These are phyloP conservation scores for Choiromyces venosus DNA, from an alignment of 495 filamentous ascomycete genomes.

Conservation along the genomic window DNA sequence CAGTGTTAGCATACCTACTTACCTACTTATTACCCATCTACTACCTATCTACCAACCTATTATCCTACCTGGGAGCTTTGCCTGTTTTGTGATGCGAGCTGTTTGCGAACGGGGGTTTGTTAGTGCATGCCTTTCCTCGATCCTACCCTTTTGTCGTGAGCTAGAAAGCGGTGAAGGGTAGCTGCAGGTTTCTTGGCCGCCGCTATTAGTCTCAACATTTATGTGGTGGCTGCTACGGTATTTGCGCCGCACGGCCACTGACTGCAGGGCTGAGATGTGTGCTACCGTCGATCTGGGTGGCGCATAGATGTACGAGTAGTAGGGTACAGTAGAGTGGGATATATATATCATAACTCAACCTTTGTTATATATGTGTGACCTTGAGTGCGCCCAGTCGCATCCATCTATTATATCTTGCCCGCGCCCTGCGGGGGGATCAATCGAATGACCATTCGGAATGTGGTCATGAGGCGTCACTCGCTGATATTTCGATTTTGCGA, in stretches of 20 bases:
- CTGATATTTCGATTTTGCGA: too few species aligned
- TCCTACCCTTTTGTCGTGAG: not conserved
- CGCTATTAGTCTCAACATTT: not conserved
- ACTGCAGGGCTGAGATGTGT: not conserved
- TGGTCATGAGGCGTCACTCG: not conserved
- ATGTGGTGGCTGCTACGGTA: not conserved
- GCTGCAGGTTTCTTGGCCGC: not conserved
- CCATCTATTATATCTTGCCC: not conserved
- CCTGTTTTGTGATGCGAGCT: too few species aligned
- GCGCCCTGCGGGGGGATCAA: not conserved
- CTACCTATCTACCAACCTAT: not conserved
- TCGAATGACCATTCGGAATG: not conserved
- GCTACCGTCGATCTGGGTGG: not conserved
- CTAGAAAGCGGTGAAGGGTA: not conserved
- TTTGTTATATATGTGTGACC: too few species aligned
- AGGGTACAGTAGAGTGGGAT: too few species aligned
- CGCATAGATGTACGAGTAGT: too few species aligned
- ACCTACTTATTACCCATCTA: not conserved
- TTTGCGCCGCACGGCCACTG: not conserved
- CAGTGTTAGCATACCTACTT: not conserved
- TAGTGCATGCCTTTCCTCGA: too few species aligned
- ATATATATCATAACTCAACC: too few species aligned
- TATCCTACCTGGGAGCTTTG: not conserved
- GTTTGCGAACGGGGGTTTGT: not conserved
- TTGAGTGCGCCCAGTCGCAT: too few species aligned